Conservation (phyloP, 768 basidiomycete genomes). For the Daedalea quercina region DNA sequence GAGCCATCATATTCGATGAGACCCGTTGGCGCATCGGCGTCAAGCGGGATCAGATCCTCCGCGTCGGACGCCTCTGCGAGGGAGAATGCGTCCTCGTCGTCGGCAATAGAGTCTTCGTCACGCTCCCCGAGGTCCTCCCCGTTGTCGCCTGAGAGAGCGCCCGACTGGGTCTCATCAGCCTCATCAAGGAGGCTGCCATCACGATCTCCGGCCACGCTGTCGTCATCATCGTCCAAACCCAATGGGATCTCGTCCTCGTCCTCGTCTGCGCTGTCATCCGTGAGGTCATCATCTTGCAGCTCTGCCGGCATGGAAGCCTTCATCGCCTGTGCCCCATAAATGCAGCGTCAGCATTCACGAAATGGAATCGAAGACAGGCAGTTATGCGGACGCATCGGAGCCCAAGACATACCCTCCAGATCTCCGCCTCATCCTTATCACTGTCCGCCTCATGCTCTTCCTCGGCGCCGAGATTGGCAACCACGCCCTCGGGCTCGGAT, state of each 20-base stretch:
- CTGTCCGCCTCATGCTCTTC: slow-evolving; percentile 36
- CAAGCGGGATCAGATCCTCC: slow-evolving; percentile 58
- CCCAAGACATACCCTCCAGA: slow-evolving; percentile 72
- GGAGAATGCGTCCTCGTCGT: slow-evolving; percentile 41
- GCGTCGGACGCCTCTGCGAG: slow-evolving; percentile 64
- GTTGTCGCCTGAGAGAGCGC: slow-evolving; percentile 5
- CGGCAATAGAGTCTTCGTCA: slow-evolving; percentile 29
- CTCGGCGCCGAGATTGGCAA: slow-evolving; percentile 20
- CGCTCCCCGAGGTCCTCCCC: slow-evolving; percentile 24
- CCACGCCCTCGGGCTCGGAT: slow-evolving; percentile 11
- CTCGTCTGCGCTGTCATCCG: slow-evolving; percentile 22
- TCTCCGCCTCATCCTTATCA: slow-evolving; percentile 57
- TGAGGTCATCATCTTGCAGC: slow-evolving; percentile 25
- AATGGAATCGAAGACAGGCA: not conserved
- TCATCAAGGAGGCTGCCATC: slow-evolving; percentile 14
- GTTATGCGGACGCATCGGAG: not conserved
- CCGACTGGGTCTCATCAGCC: slow-evolving; percentile 22
- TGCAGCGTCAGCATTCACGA: not conserved
- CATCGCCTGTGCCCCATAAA: slow-evolving; percentile 58
- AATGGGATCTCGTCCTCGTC: slow-evolving; percentile 24
- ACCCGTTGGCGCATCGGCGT: slow-evolving; percentile 47
- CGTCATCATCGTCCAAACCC: slow-evolving; percentile 21
- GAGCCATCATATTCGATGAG: slow-evolving; percentile 58
- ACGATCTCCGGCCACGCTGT: slow-evolving; percentile 20
- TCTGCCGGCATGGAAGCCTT: slow-evolving; percentile 72